Base-by-base conservation (phyloP, 495 filamentous ascomycete genomes). In the Daldinia loculata region DNA sequence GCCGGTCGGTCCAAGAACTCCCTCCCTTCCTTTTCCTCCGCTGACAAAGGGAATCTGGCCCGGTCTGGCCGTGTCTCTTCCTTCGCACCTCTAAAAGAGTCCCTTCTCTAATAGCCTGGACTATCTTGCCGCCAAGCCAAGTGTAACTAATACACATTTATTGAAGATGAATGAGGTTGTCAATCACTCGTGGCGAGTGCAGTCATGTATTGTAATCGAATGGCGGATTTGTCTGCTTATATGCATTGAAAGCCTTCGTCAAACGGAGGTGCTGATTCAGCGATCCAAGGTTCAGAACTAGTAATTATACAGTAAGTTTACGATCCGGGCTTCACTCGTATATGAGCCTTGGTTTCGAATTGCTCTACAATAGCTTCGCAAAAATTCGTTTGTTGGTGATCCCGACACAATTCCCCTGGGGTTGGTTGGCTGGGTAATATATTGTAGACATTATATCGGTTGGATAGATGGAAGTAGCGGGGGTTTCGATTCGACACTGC, bases 361-460 rank as follows among this genome's bases (percentile, higher is more conserved):
- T 60, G 53, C 14, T 59, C 27, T 8, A 29, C 29, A 24, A 17
- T 24, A 57, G 43, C 36, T 43, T 48, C 24, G 61, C 39, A 39
- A 24, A 24, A 19, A n/a, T 27, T 38, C 43, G 48, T 59, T 50
- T 17, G 30, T 52, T 19, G 38, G 27, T 63, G 52, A 5, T 38
- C 63, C 17, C 26, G 30, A 70, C 55, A 64, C 51, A 34, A 50
- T 39, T 50, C 55, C 30, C 43, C 12, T 15, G 19, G 26, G 56
- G 39, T 34, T 50, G 56, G 39, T 34, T 50, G 30, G 27, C 39
- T 24, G 12, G 14, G 26, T 61, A 69, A 65, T 64, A 70, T 60
- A 60, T 63, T 57, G 70, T 69, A 72, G 52, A 72, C 61, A 72
- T 69, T 69, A 69, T 68, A 69, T 61, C 30, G 24, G 22, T 62